Percentiles rank a stretch among this genome's conserved stretches.
Evolutionary conservation across 2,329 filamentous ascomycete species (phyloP).

Genomic region (Esteya vermicola): DNA sequence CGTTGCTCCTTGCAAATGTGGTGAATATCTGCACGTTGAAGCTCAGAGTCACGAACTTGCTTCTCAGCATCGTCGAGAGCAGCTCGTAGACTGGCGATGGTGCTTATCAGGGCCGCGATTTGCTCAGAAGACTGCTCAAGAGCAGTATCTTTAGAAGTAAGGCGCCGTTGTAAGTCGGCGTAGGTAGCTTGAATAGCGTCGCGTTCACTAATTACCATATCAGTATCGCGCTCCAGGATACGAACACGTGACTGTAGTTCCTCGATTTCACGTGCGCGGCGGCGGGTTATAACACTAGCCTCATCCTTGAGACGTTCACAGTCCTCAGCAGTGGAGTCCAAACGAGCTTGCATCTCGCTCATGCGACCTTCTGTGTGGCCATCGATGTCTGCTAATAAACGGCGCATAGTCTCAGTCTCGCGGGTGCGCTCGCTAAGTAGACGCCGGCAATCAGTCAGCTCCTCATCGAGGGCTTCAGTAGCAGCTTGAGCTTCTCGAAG

Average conservation of each 20-base stretch:
- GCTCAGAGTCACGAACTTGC: slow-evolving; percentile 68
- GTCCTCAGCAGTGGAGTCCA: slow-evolving; percentile 88
- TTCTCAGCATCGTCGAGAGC: slow-evolving; percentile 79
- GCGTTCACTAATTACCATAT: slow-evolving; percentile 56
- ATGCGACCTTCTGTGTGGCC: slow-evolving; percentile 67
- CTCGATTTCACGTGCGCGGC: slow-evolving; percentile 70
- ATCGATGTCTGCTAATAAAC: slow-evolving; percentile 76
- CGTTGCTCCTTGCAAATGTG: slow-evolving; percentile 66
- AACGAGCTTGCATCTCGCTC: slow-evolving; percentile 73
- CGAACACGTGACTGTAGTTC: slow-evolving; percentile 67
- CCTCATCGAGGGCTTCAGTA: slow-evolving; percentile 79
- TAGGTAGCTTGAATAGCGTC: slow-evolving; percentile 53
- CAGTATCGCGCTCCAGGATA: slow-evolving; percentile 67
- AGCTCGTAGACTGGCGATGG: slow-evolving; percentile 64
- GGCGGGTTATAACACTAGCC: slow-evolving; percentile 60
- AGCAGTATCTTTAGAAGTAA: slow-evolving; percentile 60
- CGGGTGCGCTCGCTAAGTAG: slow-evolving; percentile 77
- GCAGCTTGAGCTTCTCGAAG: slow-evolving; percentile 78
- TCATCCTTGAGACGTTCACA: slow-evolving; percentile 88
- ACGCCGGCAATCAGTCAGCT: slow-evolving; percentile 75
- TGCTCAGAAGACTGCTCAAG: slow-evolving; percentile 59
- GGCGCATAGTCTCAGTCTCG: slow-evolving; percentile 88
- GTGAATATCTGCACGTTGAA: slow-evolving; percentile 62
- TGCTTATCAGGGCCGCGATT: slow-evolving; percentile 57
- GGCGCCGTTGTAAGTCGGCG: slow-evolving; percentile 45